These are phyloP conservation scores for Bremia lactucae DNA, from an alignment of 352 stramenopile species.

Conservation along the genomic window DNA sequence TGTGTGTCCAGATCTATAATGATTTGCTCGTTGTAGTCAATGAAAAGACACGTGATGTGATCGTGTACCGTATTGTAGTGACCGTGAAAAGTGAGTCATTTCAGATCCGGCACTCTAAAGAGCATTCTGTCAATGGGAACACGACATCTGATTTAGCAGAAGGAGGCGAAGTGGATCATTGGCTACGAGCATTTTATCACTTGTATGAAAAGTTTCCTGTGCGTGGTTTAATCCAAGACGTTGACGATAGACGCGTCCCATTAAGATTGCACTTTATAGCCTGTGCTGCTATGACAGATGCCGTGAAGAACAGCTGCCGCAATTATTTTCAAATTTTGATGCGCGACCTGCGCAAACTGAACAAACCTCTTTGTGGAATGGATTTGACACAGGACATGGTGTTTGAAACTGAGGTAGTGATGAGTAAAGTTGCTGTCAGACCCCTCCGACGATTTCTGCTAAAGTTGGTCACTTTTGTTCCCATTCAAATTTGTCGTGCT, in stretches of 20 bases:
- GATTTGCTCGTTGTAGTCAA: constrained; percentile 26
- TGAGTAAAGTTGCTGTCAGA: neutral
- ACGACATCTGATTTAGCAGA: constrained; percentile 2
- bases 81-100: constrained; percentile 48
- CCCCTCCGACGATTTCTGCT: constrained; percentile 12
- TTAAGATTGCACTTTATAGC: constrained; percentile 21
- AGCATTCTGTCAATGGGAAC: constrained; percentile 9
- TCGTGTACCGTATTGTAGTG: constrained; percentile 14
- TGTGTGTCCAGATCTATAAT: constrained; percentile 16
- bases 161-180: constrained; percentile 10
- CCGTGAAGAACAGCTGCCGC: constrained; percentile 7
- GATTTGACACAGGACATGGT: constrained; percentile 17
- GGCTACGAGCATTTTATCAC: constrained; percentile 22
- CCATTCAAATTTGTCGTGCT: constrained; percentile 63
- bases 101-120: constrained; percentile 32
- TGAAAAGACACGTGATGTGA: constrained; percentile 3
- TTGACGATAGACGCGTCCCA: constrained; percentile 14
- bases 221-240: constrained; percentile 19
- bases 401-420: constrained; percentile 3
- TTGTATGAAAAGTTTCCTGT: constrained; percentile 25
- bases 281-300: neutral
- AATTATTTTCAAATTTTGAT: constrained; percentile 31
- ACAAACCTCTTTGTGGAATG: constrained; percentile 42
- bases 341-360: constrained; percentile 35
- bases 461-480: constrained; percentile 54